Base-by-base conservation (phyloP, 2,329 filamentous ascomycete genomes). In the Calonectria pauciramosa region DNA sequence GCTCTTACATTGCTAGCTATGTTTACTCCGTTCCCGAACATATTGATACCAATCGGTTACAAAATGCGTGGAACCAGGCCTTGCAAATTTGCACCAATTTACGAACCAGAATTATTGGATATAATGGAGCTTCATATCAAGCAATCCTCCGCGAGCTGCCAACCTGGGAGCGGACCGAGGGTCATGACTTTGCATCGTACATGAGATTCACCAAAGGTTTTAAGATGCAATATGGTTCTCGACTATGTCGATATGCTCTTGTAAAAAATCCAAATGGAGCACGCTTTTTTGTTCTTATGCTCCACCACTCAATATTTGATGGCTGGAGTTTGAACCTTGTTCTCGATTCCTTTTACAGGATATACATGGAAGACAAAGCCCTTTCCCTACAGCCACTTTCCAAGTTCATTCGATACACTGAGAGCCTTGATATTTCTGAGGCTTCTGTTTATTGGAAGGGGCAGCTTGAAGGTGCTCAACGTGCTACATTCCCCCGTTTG, bases 281-380 rank as follows among this genome's bases (percentile, higher is more conserved):
- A 1, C 30, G 49, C n/a, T 69, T 47, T 23, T 72, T 75, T 44
- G 60, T 75, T 9, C 59, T 78, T 5, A 72, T 76, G 11, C 75
- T 79, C 64, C 80, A 81, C 41, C 79, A 80, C 36, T 74, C 77
- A 16, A 71, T 81, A 1, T 77, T 76, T 13, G 80, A 82, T 63
- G 80, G 80, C 6, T 80, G 79, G 78, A 80, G 78, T 20, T 26
- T 74, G 11, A 49, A 36, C 23, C 34, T 71, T 9, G 9, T 71
- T 10, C n/a, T 70, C 13, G 41, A 36, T 7, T 44, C 32, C 18
- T 18, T 68, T 9, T 14, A 26, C 14, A 32, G 20, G 3, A 11
- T 68, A 8, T 68, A 68, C 47, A 5, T n/a, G 41, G 41, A 54
- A 68, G 49, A 34, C 9, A 38, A 44, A 32, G 4, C 16, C 20